A percentile compares a stretch with the other conserved stretches of the same genome.
These are phyloP conservation scores for Sporothrix schenckii DNA, from an alignment of 2,329 filamentous ascomycete genomes.

Conservation along the genomic window DNA sequence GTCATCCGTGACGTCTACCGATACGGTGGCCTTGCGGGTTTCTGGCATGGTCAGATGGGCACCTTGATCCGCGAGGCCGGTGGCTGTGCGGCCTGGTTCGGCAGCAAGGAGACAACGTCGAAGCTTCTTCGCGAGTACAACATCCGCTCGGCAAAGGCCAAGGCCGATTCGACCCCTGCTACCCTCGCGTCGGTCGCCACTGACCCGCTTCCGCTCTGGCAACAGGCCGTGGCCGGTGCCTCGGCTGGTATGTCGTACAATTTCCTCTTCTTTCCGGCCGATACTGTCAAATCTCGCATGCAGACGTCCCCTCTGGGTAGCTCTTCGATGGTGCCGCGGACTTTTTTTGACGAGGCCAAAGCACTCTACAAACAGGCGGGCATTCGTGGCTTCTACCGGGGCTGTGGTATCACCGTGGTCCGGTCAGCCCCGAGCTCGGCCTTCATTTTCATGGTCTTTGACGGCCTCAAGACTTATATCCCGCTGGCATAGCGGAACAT, in stretches of 20 bases:
- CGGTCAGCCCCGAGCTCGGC: conserved; percentile 93
- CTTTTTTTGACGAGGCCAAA: conserved; percentile 72
- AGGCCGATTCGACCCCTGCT: background rate
- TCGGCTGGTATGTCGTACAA: conserved; percentile 93
- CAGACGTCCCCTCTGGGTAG: conserved; percentile 76
- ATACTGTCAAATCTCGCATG: conserved; percentile 97
- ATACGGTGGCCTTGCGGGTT: conserved; percentile 79
- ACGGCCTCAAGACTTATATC: conserved; percentile 75
- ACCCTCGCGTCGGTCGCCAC: conserved; percentile 49
- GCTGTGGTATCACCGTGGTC: conserved; percentile 89
- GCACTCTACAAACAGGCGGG: conserved; percentile 83
- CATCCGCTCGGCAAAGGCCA: conserved; percentile 46
- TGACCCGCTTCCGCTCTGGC: conserved; percentile 72
- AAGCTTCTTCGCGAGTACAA: conserved; percentile 67
- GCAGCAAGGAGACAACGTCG: conserved; percentile 79
- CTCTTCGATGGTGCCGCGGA: conserved; percentile 50
- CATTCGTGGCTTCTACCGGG: conserved; percentile 82
- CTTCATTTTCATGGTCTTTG: conserved; percentile 95
- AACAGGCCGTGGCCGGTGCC: conserved; percentile 85
- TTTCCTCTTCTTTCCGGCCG: conserved; percentile 94
- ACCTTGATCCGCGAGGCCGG: conserved; percentile 93
- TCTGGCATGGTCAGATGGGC: conserved; percentile 94
- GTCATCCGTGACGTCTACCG: conserved; percentile 80
- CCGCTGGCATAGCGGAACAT: conserved; percentile 47
- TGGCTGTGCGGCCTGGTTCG: conserved; percentile 94